Evolutionary conservation across 1,139 yeast genomes (phyloP), one percentile per base, ranked within the genome.

Genomic region (Lodderomyces margitis): DNA sequence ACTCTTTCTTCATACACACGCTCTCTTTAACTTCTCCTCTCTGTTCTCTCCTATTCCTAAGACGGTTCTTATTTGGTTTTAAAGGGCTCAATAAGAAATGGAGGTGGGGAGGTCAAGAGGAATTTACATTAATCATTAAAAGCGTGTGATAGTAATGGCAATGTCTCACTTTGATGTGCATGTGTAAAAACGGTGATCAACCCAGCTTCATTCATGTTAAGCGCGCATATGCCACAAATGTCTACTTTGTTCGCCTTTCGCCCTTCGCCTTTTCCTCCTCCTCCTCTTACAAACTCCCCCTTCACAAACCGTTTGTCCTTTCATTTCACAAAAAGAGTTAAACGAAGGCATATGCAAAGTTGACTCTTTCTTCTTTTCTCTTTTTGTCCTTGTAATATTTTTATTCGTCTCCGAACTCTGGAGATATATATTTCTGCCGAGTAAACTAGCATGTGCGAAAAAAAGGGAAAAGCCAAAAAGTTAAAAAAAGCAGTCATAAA

Each of bases 21-120:
- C n/a, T n/a, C n/a, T n/a, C n/a, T n/a, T n/a, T n/a, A n/a, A 9
- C 25, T 31, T 28, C 32, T 28, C 32, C 20, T 28, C 32, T 12
- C 17, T 28, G 5, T 16, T 7, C 17, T 28, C 14, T 16, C 11
- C 11, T 15, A 15, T 28, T 28, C 7, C 12, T 31, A 19, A 31
- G n/a, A 5, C 10, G 15, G 5, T 30, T 30, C 14, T 17, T 30
- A 8, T 30, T 31, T 6, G 4, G 3, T 31, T 16, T 6, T 25
- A 12, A 25, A 25, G n/a, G 16, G 30, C n/a, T 6, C 30, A 5
- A 25, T 12, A 12, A 24, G 27, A 24, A 16, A 25, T 6, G 5
- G 5, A 12, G 30, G 4, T 25, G 30, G 16, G 16, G 15, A 25
- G 16, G n/a, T n/a, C 11, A n/a, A 8, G 9, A n/a, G n/a, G n/a